phyloP scores from a whole-genome alignment of 371 early-diverging fungal species.

The Chytridiales sp. region DNA sequence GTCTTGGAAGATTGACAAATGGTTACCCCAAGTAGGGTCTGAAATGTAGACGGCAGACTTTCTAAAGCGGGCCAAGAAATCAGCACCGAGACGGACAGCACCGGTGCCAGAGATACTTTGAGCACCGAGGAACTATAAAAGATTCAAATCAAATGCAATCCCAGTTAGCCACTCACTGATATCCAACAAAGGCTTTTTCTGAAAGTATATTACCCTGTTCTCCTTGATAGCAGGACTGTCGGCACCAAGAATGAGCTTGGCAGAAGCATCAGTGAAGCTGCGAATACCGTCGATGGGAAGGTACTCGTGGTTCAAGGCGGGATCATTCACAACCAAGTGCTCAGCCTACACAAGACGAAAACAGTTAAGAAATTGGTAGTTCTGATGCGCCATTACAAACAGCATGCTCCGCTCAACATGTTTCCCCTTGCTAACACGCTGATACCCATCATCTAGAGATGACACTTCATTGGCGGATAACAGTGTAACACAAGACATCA shows the following conservation, averaged over 20 bases:
- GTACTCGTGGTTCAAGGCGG: slow-evolving; percentile 88
- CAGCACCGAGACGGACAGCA: slow-evolving; percentile 82
- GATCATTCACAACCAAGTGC: slow-evolving; percentile 66
- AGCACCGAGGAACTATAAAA: slow-evolving; percentile 56
- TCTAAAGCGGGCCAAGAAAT: slow-evolving; percentile 74
- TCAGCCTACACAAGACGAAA: slow-evolving; percentile 68
- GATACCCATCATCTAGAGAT: not conserved
- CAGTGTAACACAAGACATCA: not conserved
- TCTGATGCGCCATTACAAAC: not conserved
- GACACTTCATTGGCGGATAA: not conserved
- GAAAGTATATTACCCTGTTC: slow-evolving; percentile 51
- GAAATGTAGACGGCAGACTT: slow-evolving; percentile 77
- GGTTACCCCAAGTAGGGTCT: slow-evolving; percentile 98
- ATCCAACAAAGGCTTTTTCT: too few relatives aligned
- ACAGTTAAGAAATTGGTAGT: too few relatives aligned
- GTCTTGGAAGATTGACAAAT: slow-evolving; percentile 79
- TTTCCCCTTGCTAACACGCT: too few relatives aligned
- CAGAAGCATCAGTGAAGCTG: slow-evolving; percentile 74
- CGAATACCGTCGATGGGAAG: slow-evolving; percentile 81
- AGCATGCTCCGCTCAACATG: too few relatives aligned
- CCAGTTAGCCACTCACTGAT: too few relatives aligned
- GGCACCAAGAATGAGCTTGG: slow-evolving; percentile 78
- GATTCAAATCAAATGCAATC: too few relatives aligned
- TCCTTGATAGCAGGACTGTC: slow-evolving; percentile 77
- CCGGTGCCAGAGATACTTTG: slow-evolving; percentile 98